Evolutionary conservation across 805 yeast species (phyloP).

Genomic region (Pichia ethanolica): DNA sequence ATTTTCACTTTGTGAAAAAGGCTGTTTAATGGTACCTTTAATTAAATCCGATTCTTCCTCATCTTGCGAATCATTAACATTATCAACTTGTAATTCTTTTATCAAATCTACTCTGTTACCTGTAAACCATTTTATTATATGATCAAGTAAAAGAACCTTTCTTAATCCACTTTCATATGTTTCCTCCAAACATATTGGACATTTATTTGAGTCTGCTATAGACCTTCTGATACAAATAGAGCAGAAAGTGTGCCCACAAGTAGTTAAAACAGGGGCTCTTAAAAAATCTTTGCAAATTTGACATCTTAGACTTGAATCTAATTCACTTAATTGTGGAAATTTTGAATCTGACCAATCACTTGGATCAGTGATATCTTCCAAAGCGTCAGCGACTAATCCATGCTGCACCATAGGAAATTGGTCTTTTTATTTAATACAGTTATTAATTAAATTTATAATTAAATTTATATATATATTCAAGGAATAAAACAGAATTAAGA

Average conservation of each 20-base stretch:
- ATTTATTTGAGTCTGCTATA: slow-evolving; percentile 48
- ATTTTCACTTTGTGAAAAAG: slow-evolving; percentile 3
- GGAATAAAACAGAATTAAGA: background rate
- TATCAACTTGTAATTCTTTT: slow-evolving; percentile 20
- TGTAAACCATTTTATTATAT: slow-evolving; percentile 48
- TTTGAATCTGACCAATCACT: slow-evolving; percentile 56
- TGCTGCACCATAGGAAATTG: too few relatives aligned
- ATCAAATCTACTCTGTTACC: slow-evolving; percentile 35
- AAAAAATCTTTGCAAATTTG: slow-evolving; percentile 83
- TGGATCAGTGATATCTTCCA: slow-evolving; percentile 48
- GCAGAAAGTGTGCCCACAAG: slow-evolving; percentile 87
- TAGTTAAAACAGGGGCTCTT: slow-evolving; percentile 71
- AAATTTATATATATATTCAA: too few relatives aligned
- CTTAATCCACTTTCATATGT: slow-evolving; percentile 63
- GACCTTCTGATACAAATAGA: slow-evolving; percentile 76
- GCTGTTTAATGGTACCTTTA: too few relatives aligned
- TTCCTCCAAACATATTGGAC: slow-evolving; percentile 74
- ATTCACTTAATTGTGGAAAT: slow-evolving; percentile 47
- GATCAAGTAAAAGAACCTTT: slow-evolving; percentile 65
- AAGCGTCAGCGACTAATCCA: slow-evolving; percentile 14
- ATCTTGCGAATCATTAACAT: slow-evolving; percentile 10
- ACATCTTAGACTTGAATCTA: slow-evolving; percentile 73
- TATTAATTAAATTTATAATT: too few relatives aligned
- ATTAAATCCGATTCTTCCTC: slow-evolving; percentile 18
- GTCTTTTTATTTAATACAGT: too few relatives aligned